Conservation (phyloP, 2,329 filamentous ascomycete species). For the Metarhizium robertsii region DNA sequence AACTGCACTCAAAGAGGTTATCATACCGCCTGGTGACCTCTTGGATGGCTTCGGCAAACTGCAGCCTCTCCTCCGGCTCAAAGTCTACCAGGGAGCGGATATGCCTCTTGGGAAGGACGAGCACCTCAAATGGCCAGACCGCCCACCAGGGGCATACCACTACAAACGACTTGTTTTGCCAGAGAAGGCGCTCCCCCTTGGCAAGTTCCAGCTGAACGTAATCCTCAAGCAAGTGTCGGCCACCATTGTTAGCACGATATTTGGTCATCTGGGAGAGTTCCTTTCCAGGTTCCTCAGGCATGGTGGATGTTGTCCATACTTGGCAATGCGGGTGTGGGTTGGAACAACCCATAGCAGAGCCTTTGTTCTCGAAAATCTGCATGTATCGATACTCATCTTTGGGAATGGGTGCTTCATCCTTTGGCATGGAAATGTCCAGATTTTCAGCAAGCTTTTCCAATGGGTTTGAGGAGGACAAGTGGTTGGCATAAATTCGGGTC, state of each 20-base stretch:
- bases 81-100: constrained; percentile 80
- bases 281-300: constrained; percentile 79
- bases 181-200: constrained; percentile 77
- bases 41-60: constrained; percentile 75
- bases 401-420: constrained; percentile 34
- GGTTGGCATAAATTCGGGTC: constrained; percentile 79
- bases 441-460: constrained; percentile 36
- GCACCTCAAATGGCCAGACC: constrained; percentile 91
- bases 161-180: constrained; percentile 76
- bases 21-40: constrained; percentile 90
- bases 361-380: constrained; percentile 99
- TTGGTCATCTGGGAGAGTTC: constrained; percentile 72
- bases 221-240: constrained; percentile 71
- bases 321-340: constrained; percentile 98
- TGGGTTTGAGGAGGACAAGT: constrained; percentile 64
- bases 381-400: constrained; percentile 83
- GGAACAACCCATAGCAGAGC: constrained; percentile 94
- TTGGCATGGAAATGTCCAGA: constrained; percentile 29
- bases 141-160: constrained; percentile 97
- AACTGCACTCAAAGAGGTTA: constrained; percentile 93
- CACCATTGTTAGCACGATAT: constrained; percentile 64
- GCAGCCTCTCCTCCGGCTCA: constrained; percentile 55
- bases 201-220: constrained; percentile 76
- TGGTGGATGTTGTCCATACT: constrained; percentile 84
- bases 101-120: constrained; percentile 78